Conservation (phyloP, 2,329 filamentous ascomycete species). For the Pseudocercospora musae region DNA sequence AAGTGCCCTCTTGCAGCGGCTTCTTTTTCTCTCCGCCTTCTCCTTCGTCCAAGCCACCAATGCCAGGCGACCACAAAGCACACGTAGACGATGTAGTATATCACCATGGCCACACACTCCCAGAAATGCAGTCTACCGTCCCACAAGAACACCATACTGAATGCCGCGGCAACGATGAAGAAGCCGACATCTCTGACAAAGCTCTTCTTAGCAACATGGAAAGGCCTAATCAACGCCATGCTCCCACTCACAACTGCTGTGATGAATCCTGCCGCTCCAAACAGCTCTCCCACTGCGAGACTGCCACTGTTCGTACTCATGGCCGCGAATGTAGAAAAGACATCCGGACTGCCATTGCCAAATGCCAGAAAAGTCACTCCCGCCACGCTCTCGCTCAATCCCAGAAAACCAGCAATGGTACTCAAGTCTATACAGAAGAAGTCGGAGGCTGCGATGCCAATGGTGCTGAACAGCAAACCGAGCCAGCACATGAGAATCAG, state of each 20-base stretch:
- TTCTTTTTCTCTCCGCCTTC: conserved; percentile 61
- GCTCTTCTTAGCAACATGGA: conserved; percentile 82
- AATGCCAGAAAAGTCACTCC: conserved; percentile 96
- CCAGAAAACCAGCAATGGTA: conserved; percentile 83
- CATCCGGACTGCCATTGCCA: conserved; percentile 95
- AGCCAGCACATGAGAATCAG: conserved; percentile 76
- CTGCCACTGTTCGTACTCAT: conserved; percentile 98
- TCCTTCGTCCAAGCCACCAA: conserved; percentile 70
- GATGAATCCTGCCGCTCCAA: conserved; percentile 94
- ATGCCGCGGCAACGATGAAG: conserved; percentile 81
- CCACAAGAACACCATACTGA: conserved; percentile 81
- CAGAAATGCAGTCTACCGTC: conserved; percentile 81
- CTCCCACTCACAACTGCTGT: conserved; percentile 93
- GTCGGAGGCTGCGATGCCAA: conserved; percentile 95
- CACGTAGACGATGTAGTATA: conserved; percentile 88
- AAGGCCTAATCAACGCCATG: conserved; percentile 95
- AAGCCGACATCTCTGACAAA: conserved; percentile 91
- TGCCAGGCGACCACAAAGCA: conserved; percentile 86
- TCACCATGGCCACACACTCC: conserved; percentile 90
- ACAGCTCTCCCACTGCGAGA: conserved; percentile 89
- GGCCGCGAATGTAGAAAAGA: conserved; percentile 97
- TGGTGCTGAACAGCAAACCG: conserved; percentile 86
- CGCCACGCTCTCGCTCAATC: conserved; percentile 92
- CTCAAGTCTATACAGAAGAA: conserved; percentile 97
- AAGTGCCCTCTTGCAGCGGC: conserved; percentile 72